Conservation (phyloP, 495 filamentous ascomycete species). For the Pyrenula massariospora region DNA sequence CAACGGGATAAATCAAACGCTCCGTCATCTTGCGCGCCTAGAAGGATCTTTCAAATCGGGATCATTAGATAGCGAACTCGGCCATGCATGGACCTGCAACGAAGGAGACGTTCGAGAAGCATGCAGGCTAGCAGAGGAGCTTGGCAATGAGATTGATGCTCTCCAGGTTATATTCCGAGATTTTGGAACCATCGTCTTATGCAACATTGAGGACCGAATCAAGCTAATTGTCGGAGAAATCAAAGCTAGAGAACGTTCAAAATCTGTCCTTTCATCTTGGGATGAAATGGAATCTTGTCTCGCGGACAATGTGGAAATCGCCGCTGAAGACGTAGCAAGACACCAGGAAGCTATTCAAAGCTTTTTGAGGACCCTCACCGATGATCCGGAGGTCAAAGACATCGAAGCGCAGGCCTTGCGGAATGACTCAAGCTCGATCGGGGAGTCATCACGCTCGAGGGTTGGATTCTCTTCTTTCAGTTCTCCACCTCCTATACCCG, state of each 20-base stretch:
- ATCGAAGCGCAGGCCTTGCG: background rate
- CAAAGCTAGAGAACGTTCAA: background rate
- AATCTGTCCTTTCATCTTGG: background rate
- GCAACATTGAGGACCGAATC: background rate
- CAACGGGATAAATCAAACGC: background rate
- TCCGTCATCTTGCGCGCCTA: background rate
- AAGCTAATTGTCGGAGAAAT: background rate
- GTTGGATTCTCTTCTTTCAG: background rate
- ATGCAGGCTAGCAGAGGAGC: background rate
- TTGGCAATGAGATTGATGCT: background rate
- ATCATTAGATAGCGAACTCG: background rate
- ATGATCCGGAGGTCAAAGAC: background rate
- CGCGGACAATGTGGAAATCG: background rate
- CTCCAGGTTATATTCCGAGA: background rate
- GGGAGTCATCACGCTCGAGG: background rate
- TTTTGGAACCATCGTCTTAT: background rate
- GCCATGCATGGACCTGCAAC: background rate
- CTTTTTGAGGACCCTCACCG: background rate
- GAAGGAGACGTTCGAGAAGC: background rate
- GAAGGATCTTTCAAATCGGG: background rate
- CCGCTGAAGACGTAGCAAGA: background rate
- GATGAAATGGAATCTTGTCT: background rate
- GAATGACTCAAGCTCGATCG: background rate
- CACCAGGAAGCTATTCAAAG: background rate
- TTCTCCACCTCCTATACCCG: background rate